These are phyloP conservation scores for Saccharomycopsis sp. DNA, from an alignment of 805 yeast species.

Conservation along the genomic window DNA sequence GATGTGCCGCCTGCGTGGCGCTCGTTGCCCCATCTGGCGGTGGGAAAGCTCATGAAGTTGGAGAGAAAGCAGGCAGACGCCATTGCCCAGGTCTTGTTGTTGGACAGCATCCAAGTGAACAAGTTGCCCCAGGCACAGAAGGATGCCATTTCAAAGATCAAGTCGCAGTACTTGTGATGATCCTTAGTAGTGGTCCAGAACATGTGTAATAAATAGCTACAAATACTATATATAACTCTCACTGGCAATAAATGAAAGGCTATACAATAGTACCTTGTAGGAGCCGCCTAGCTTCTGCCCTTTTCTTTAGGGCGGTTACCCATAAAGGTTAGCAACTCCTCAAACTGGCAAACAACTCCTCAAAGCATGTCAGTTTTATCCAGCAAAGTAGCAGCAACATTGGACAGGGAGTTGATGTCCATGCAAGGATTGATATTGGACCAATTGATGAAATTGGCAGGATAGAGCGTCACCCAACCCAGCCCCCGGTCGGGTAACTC, in stretches of 20 bases:
- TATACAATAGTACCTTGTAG: background rate
- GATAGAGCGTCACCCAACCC: too few relatives aligned
- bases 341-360: too few relatives aligned
- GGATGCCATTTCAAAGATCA: constrained; percentile 13
- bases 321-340: background rate
- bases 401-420: constrained; percentile 85
- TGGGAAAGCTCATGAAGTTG: constrained; percentile 7
- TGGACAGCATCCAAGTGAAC: constrained; percentile 7
- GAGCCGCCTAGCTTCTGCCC: background rate
- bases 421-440: constrained; percentile 72
- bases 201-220: background rate
- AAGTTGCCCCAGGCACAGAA: constrained; percentile 16
- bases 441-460: constrained; percentile 56
- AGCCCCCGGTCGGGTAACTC: too few relatives aligned
- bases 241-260: background rate
- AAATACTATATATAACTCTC: constrained; percentile 1
- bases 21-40: constrained; percentile 6
- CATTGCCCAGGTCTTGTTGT: constrained; percentile 14
- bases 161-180: constrained; percentile 13
- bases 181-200: background rate
- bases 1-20: constrained; percentile 16
- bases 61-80: constrained; percentile 16
- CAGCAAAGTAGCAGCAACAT: constrained; percentile 47
- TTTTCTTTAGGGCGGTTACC: background rate
- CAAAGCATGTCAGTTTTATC: too few relatives aligned